These are phyloP conservation scores for Fusarium tupiense DNA, from an alignment of 2,329 filamentous ascomycete genomes.

Conservation along the genomic window DNA sequence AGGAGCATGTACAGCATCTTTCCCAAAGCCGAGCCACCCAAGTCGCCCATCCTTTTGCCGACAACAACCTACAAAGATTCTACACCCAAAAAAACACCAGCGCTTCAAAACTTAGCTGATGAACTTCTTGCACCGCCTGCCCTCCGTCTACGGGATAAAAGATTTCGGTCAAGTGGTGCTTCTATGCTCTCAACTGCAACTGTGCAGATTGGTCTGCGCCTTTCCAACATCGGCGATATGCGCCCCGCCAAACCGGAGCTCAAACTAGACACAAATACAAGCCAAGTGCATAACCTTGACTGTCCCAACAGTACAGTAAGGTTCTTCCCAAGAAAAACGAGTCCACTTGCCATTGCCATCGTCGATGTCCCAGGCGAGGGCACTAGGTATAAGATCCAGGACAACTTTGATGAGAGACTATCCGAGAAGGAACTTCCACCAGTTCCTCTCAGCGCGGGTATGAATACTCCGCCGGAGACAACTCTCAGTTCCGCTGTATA, in stretches of 20 bases:
- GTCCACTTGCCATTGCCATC: constrained; percentile 40
- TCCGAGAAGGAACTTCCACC: constrained; percentile 50
- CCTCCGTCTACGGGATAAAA: constrained; percentile 50
- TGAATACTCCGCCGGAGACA: constrained; percentile 41
- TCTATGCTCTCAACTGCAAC: constrained; percentile 73
- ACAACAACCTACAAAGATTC: constrained; percentile 56
- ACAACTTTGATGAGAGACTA: constrained; percentile 38
- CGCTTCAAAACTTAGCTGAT: constrained; percentile 8
- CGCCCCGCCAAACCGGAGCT: constrained; percentile 42
- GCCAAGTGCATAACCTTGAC: constrained; percentile 52
- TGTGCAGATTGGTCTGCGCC: constrained; percentile 75
- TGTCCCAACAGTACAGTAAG: constrained; percentile 43
- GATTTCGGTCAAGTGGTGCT: constrained; percentile 65
- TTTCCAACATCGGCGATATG: constrained; percentile 68
- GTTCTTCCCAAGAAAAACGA: constrained; percentile 35
- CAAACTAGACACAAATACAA: constrained; percentile 26
- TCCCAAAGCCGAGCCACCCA: constrained; percentile 31
- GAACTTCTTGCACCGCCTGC: constrained; percentile 54
- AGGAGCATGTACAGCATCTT: constrained; percentile 43
- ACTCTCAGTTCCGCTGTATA: constrained; percentile 65
- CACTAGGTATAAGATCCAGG: constrained; percentile 33
- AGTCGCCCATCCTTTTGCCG: constrained; percentile 53
- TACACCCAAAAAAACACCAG: constrained; percentile 11
- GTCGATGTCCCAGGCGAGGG: constrained; percentile 41
- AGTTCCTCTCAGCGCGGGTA: constrained; percentile 44